Evolutionary conservation across 257 asterid genomes (phyloP).

Genomic region (Solanum sejunctum): DNA sequence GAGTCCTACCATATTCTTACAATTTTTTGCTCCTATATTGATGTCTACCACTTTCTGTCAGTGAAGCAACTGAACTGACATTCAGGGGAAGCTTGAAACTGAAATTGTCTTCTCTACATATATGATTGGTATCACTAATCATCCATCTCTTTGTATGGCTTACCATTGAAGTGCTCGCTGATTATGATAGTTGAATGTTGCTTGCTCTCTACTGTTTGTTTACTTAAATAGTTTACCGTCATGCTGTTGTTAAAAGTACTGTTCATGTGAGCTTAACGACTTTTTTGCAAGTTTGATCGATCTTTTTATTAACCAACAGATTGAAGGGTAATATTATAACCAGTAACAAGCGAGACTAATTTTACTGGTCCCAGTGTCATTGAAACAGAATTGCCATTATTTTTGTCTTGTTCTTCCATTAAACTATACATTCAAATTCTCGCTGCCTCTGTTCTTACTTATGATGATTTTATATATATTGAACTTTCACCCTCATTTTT

Average conservation of each 20-base stretch:
- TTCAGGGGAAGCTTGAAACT: neutral
- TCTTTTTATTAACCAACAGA: neutral
- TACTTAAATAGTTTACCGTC: neutral
- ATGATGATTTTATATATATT: neutral
- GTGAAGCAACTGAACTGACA: neutral
- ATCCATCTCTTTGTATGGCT: neutral
- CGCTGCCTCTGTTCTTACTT: neutral
- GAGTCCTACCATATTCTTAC: neutral
- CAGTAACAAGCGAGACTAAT: neutral
- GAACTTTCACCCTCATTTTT: neutral
- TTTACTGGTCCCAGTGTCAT: neutral
- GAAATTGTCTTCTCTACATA: neutral
- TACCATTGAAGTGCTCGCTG: neutral
- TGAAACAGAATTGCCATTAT: neutral
- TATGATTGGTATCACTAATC: neutral
- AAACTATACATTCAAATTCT: neutral
- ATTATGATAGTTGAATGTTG: neutral
- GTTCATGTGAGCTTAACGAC: neutral
- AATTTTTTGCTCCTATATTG: neutral
- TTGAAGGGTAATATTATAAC: neutral
- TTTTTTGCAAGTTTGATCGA: neutral
- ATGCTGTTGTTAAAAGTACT: neutral
- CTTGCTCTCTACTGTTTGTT: neutral
- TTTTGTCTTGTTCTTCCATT: neutral
- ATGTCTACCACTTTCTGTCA: neutral